phyloP scores from a whole-genome alignment of 129 eudicot genomes.

The Calendula officinalis region DNA sequence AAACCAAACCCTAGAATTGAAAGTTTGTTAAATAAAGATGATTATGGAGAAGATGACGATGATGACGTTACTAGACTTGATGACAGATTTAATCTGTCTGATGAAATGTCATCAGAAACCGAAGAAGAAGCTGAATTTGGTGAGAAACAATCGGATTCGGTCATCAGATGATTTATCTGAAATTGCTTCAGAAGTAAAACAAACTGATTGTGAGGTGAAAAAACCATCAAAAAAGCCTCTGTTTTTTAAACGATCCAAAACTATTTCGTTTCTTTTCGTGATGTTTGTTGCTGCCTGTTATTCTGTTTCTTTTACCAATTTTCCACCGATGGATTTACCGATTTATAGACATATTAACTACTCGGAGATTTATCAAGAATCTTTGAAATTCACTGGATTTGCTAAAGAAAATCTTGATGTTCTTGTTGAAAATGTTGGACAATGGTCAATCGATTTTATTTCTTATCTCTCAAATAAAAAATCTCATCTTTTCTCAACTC shows the following conservation, averaged over 20 bases:
- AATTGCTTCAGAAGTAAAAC: conserved; percentile 26
- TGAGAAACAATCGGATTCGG: conserved; percentile 1
- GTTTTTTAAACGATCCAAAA: conserved; percentile 34
- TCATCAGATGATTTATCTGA: conserved; percentile 39
- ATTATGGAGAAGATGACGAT: conserved; percentile 18
- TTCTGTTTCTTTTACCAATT: conserved; percentile 36
- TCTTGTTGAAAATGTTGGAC: conserved; percentile 31
- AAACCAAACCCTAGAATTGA: conserved; percentile 69
- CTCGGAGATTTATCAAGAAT: conserved; percentile 39
- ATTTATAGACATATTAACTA: conserved; percentile 29
- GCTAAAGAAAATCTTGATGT: conserved; percentile 40
- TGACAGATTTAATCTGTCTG: conserved; percentile 39
- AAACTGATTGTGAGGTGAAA: conserved; percentile 23
- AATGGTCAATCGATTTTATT: conserved; percentile 40
- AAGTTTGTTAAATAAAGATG: conserved; percentile 34
- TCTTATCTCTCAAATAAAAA: conserved; percentile 36
- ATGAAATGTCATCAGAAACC: conserved; percentile 46
- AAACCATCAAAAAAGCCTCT: conserved; percentile 21
- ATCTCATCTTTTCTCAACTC: conserved; percentile 23
- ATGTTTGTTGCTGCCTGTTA: conserved; percentile 42
- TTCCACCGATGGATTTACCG: conserved; percentile 35
- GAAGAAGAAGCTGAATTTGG: conserved; percentile 30
- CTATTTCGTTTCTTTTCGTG: conserved; percentile 38
- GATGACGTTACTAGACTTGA: conserved; percentile 40
- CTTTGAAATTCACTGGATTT: conserved; percentile 33